Base-by-base conservation (phyloP, 2,329 filamentous ascomycete species). In the Rhinocladiella mackenziei region DNA sequence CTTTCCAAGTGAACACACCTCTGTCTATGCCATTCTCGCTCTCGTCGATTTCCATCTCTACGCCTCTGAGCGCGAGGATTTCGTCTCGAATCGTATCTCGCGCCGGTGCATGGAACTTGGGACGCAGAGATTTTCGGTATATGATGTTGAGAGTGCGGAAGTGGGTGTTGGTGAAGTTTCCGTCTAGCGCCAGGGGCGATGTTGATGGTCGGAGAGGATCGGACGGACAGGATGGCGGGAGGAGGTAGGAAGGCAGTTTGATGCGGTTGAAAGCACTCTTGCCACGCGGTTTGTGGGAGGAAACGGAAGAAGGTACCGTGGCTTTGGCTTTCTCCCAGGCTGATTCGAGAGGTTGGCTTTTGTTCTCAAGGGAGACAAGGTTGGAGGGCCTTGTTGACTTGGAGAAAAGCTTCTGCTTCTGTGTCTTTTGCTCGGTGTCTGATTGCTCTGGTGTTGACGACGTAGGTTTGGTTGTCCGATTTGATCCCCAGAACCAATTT, bases 11-110 rank as follows among this genome's bases (percentile, higher is more conserved):
- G 17, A 52, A 55, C 11, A 52, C 45, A 15, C 46, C 51, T 18
- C 41, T 34, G 19, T 45, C 48, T n/a, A 55, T 17, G 13, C 48
- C 50, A 19, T 39, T 22, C 8, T 29, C 34, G 19, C 32, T 46
- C 44, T 56, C 54, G 23, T 83, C 76, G 20, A 91, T 65, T 63
- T 89, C 84, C 38, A 75, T 66, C 63, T 91, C 89, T 84, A 22
- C 34, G 18, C 47, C 38, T 3, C 39, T 13, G 8, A 57, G 34
- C 3, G 34, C 37, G 4, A 33, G 37, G 25, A 56, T 39, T 4
- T 45, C 40, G 8, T 46, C 43, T 8, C 55, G 48, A 13, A 57
- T 50, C 17, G 33, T 30, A 8, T 37, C n/a, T 2, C 26, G 46
- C 4, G 41, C 10, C 9, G 54, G 53, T 3, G 39, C 47, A 35